Base-by-base conservation (phyloP, 148 eudicot species). In the Hydrangea macrophylla region DNA sequence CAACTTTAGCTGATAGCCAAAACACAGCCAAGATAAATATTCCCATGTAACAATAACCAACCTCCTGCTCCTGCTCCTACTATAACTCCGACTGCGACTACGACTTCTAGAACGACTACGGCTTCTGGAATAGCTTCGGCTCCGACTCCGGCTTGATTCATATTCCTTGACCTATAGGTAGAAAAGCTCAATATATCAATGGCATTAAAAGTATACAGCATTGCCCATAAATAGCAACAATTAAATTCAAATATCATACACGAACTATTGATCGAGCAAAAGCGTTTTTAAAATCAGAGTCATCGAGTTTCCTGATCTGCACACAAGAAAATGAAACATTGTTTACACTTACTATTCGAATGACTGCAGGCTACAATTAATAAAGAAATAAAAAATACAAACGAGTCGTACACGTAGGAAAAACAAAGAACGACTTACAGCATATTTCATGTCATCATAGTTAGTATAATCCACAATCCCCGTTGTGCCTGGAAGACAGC, bases 391-490 rank as follows among this genome's bases (percentile, higher is more conserved):
- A 44, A 35, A 35, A 44, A 18, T 45, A 45, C 15, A 10, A 2
- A n/a, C n/a, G 1, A 45, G 53, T 45, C 53, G n/a, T 17, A 4
- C 53, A 45, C 39, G 39, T 35, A 45, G 53, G 9, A 45, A 45
- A 45, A 45, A 45, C 53, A 45, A 45, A 66, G 11, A 33, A 58
- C 40, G 54, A 74, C 81, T 71, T 75, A 92, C 98, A 77, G 98
- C 94, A 82, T 90, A 85, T 81, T 86, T 92, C 98, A 92, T 90
- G 83, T 92, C 98, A 59, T 92, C 98, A 72, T 83, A 84, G 68
- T 84, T 92, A 48, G 96, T 90, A 67, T 92, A 92, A 81, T 92
- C 98, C 60, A 90, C 94, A 76, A 92, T 79, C 67, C 98, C 96
- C 31, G 91, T 87, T 24, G 92, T 84, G 58, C 96, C 98, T 92